Conservation (phyloP, 2,329 filamentous ascomycete genomes). For the Polychaeton citri region DNA sequence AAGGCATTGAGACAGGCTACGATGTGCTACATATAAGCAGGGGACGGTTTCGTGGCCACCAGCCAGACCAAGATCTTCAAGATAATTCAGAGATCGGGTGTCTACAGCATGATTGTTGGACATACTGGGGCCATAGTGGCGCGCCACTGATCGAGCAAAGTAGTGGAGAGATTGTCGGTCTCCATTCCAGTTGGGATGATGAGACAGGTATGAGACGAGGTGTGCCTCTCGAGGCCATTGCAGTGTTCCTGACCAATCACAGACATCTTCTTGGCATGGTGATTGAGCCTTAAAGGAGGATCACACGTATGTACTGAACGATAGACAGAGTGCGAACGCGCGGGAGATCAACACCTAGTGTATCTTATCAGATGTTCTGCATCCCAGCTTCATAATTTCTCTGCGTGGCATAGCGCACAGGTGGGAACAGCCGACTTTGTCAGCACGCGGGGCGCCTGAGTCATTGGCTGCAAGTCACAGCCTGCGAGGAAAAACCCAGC, state of each 20-base stretch:
- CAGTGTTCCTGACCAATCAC: constrained; percentile 22
- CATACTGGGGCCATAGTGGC: constrained; percentile 44
- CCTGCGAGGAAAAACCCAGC: too few relatives aligned
- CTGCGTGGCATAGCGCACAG: too few relatives aligned
- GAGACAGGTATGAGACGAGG: constrained; percentile 39
- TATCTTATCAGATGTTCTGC: too few relatives aligned
- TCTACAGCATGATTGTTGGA: constrained; percentile 42
- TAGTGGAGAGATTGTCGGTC: constrained; percentile 31
- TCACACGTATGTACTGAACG: too few relatives aligned
- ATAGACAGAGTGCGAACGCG: too few relatives aligned
- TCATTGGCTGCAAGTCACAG: too few relatives aligned
- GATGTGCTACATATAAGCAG: constrained; percentile 35
- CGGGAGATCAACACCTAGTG: too few relatives aligned
- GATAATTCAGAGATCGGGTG: constrained; percentile 41
- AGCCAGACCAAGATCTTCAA: constrained; percentile 28
- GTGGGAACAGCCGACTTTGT: too few relatives aligned
- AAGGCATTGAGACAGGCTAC: constrained; percentile 29
- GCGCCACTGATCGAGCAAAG: constrained; percentile 32
- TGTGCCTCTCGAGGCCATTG: constrained; percentile 32
- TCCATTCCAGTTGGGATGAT: constrained; percentile 44
- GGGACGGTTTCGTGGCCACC: constrained; percentile 30
- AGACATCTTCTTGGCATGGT: not conserved
- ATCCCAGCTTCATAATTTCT: too few relatives aligned
- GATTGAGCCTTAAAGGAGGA: too few relatives aligned
- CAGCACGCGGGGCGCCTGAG: too few relatives aligned